A percentile compares a stretch with the other conserved stretches of the same genome.
Conservation (phyloP, 768 basidiomycete species). For the Hemileccinum impolitum region DNA sequence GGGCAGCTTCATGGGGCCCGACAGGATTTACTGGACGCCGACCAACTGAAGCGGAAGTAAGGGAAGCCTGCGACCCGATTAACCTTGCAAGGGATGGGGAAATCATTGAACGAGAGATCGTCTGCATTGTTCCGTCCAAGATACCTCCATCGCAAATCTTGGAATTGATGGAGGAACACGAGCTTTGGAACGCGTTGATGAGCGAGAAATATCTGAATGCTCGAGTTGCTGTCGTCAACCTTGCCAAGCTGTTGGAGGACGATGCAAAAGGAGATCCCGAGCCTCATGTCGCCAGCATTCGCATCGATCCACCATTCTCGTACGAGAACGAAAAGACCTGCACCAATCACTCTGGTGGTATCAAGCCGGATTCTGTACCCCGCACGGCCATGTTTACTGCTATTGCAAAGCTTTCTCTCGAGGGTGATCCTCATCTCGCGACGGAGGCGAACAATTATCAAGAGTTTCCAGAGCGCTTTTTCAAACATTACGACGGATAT, state of each 20-base stretch:
- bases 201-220: not conserved
- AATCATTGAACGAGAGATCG: constrained; percentile 18
- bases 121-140: constrained; percentile 1
- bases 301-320: constrained; percentile 14
- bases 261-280: not conserved
- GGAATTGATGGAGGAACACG: not conserved
- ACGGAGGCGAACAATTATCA: constrained; percentile 30
- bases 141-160: not conserved
- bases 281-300: not conserved
- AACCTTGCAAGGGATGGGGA: constrained; percentile 5
- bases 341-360: not conserved
- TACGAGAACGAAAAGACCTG: constrained; percentile 11
- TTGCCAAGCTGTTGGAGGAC: not conserved
- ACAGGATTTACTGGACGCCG: constrained; percentile 1
- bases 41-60: constrained; percentile 1
- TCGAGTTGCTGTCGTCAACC: not conserved
- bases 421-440: constrained; percentile 36
- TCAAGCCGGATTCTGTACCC: constrained; percentile 1
- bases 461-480: constrained; percentile 26
- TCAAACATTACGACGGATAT: constrained; percentile 27
- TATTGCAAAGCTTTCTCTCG: constrained; percentile 38
- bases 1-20: constrained; percentile 9
- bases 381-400: constrained; percentile 39
- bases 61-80: not conserved
- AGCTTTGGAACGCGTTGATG: not conserved